These are phyloP conservation scores for Anacardium occidentale DNA, from an alignment of 345 rosid genomes.

Conservation along the genomic window DNA sequence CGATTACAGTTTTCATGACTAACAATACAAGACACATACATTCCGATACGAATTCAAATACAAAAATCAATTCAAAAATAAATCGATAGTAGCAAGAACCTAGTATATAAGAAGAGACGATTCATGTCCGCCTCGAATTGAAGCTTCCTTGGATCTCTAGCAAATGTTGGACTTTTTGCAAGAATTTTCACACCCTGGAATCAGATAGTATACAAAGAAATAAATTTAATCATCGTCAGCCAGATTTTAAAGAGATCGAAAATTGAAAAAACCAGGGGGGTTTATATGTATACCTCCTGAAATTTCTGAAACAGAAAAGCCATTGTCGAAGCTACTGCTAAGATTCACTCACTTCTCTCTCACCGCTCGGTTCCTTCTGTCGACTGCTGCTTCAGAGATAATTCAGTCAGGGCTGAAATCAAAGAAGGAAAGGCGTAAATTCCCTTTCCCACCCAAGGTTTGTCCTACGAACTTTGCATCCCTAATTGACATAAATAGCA, in stretches of 20 bases:
- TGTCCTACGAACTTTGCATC: too few species aligned
- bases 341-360: background rate
- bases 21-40: background rate
- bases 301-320: slow-evolving; percentile 47
- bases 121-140: slow-evolving; percentile 81
- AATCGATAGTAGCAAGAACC: slow-evolving; percentile 34
- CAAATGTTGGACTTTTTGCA: slow-evolving; percentile 67
- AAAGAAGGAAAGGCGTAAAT: too few species aligned
- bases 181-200: slow-evolving; percentile 65
- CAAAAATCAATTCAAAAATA: too few species aligned
- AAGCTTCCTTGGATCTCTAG: slow-evolving; percentile 63
- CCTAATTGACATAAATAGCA: too few species aligned
- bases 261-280: background rate
- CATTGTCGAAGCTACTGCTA: slow-evolving; percentile 19
- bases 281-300: slow-evolving; percentile 30
- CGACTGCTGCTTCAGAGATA: too few species aligned
- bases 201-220: too few species aligned
- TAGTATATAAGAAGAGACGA: slow-evolving; percentile 71
- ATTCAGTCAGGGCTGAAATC: too few species aligned
- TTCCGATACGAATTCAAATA: too few species aligned
- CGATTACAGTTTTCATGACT: background rate
- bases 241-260: too few species aligned
- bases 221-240: too few species aligned
- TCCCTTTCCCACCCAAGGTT: too few species aligned
- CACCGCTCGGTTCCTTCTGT: background rate